A percentile compares a stretch with the other conserved stretches of the same genome.
These are phyloP conservation scores for Apiospora koreana DNA, from an alignment of 2,329 filamentous ascomycete species.

Conservation along the genomic window DNA sequence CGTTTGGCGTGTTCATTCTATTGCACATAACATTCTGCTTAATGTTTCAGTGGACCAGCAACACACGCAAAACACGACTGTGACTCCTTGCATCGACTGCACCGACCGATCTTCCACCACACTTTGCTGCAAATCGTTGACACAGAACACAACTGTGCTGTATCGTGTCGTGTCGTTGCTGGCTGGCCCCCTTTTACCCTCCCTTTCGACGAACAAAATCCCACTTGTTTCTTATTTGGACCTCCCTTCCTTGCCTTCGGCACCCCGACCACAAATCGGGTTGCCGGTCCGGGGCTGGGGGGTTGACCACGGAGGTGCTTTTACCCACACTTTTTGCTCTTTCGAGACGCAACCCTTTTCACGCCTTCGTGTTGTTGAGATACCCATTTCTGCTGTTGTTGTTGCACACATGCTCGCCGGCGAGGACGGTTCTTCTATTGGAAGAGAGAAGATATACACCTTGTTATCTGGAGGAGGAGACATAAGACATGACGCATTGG, in stretches of 20 bases:
- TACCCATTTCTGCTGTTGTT: conserved; percentile 20
- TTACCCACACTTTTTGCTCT: conserved; percentile 9
- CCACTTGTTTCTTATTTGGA: neutral
- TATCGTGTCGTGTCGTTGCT: conserved; percentile 16
- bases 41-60: conserved; percentile 35
- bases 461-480: neutral
- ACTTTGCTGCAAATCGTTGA: conserved; percentile 13
- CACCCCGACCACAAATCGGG: conserved; percentile 21
- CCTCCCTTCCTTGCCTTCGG: conserved; percentile 17
- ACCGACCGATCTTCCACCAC: conserved; percentile 2
- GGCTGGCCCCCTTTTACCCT: conserved; percentile 19
- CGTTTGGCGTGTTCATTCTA: conserved; percentile 26
- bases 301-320: conserved; percentile 22
- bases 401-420: conserved; percentile 21
- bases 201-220: neutral
- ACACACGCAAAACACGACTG: conserved; percentile 10
- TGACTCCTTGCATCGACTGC: conserved; percentile 8
- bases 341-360: neutral
- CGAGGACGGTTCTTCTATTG: conserved; percentile 19
- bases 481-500: neutral
- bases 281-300: conserved; percentile 20
- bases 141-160: neutral
- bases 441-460: neutral
- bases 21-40: conserved; percentile 19
- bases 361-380: conserved; percentile 25